Percentiles rank a stretch among this genome's conserved stretches.
Conservation (phyloP, 2,329 filamentous ascomycete species). For the Bretziella fagacearum region DNA sequence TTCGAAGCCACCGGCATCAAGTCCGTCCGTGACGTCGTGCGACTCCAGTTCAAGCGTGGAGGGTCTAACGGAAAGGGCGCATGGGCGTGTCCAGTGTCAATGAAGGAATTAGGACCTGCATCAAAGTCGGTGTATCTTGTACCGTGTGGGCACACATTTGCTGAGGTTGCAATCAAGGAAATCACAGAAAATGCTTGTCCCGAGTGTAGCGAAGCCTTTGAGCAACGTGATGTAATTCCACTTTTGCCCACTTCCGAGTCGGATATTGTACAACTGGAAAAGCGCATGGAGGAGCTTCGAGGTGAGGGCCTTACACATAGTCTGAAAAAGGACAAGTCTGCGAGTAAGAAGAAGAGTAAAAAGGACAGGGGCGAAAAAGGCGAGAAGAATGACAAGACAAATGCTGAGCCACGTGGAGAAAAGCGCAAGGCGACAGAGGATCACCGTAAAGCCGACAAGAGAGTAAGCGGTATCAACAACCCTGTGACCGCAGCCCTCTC, state of each 20-base stretch:
- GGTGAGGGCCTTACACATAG: slow-evolving; percentile 65
- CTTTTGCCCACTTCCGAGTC: slow-evolving; percentile 56
- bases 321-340: slow-evolving; percentile 60
- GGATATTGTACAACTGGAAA: slow-evolving; percentile 51
- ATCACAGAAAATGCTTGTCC: slow-evolving; percentile 46
- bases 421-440: slow-evolving; percentile 19
- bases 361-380: slow-evolving; percentile 32
- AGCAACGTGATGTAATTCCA: slow-evolving; percentile 58
- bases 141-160: slow-evolving; percentile 89
- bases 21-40: slow-evolving; percentile 70
- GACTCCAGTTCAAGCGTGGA: slow-evolving; percentile 53
- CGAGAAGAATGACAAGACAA: slow-evolving; percentile 22
- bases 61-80: slow-evolving; percentile 24
- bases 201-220: slow-evolving; percentile 62
- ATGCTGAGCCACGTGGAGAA: slow-evolving; percentile 16
- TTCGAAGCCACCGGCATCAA: slow-evolving; percentile 47
- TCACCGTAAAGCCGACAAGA: slow-evolving; percentile 19
- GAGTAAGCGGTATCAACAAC: slow-evolving; percentile 62
- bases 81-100: slow-evolving; percentile 74
- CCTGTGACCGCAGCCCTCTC: slow-evolving; percentile 70
- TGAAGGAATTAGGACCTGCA: slow-evolving; percentile 65
- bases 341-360: slow-evolving; percentile 55
- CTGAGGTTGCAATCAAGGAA: slow-evolving; percentile 69
- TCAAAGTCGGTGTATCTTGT: slow-evolving; percentile 77
- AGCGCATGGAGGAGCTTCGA: slow-evolving; percentile 51